Evolutionary conservation across 2,329 filamentous ascomycete genomes (phyloP).

Genomic region (Botrytis byssoidea): DNA sequence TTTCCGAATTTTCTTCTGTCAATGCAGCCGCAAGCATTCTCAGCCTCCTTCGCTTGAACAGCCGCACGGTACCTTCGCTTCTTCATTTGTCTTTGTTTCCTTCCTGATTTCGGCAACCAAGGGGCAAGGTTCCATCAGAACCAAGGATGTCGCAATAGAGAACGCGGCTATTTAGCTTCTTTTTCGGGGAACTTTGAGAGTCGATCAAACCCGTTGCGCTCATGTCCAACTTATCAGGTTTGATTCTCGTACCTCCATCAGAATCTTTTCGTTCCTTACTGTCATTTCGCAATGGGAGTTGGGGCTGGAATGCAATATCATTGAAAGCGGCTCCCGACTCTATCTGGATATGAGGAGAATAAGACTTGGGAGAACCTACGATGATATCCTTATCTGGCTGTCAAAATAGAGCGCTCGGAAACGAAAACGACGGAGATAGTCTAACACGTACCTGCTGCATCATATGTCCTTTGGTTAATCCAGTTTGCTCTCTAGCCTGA

Average conservation of each 20-base stretch:
- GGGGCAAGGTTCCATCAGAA: neutral
- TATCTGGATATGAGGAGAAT: neutral
- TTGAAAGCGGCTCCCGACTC: no score
- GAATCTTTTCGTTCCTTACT: neutral
- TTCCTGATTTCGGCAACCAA: neutral
- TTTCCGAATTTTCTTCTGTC: no score
- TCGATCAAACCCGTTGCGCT: no score
- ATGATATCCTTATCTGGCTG: neutral
- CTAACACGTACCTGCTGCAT: neutral
- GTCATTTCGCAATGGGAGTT: neutral
- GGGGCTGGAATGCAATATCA: neutral
- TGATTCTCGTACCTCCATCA: neutral
- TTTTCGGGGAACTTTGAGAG: neutral
- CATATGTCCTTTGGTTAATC: neutral
- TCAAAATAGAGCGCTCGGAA: neutral
- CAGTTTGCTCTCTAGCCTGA: neutral
- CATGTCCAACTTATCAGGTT: fast-evolving
- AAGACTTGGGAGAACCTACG: neutral
- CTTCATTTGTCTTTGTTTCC: no score
- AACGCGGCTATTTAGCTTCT: neutral
- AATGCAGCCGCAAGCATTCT: no score
- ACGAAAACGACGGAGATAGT: neutral
- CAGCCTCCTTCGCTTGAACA: no score
- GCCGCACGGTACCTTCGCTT: neutral
- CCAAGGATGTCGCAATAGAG: neutral